Evolutionary conservation across 148 eudicot genomes (phyloP), one percentile per base, ranked within the genome.

Genomic region (Rhododendron simsii): DNA sequence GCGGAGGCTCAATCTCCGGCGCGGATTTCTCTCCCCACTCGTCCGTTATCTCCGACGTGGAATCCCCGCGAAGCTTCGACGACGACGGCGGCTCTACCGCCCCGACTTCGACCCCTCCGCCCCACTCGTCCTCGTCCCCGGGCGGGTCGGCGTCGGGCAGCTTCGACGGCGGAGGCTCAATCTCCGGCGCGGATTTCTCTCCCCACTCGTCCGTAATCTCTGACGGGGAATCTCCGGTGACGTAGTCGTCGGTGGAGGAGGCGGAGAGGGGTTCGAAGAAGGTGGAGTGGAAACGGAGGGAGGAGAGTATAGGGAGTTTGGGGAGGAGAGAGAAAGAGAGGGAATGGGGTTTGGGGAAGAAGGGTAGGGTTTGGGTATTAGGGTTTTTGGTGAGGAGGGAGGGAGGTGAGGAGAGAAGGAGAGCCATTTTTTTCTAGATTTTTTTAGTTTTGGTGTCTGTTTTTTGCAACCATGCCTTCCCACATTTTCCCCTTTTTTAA

Each of bases 1-100:
- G 30, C 37, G 92, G 91, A 20, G 92, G 91, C 30, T 94, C 94
- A 18, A 91, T 84, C 35, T 93, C 95, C 14, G 92, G 93, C 26
- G 84, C 89, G 26, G 92, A 44, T 26, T 88, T 94, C 83, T 93
- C 98, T 9, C 98, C 96, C 98, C 96, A 95, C 74, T 95, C 98
- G 83, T 95, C 95, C 18, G 87, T 81, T 33, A 83, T 15, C 14
- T 87, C 73, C 11, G 50, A 45, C 3, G 84, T 37, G 84, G 76
- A 41, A 33, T 37, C 26, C 50, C 83, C 48, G 61, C 6, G 45
- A 41, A 41, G 45, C 8, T 41, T 41, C 45, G 45, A 41, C 45
- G 45, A 20, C 61, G 7, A 87, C 81, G 26, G 16, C 13, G 87
- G 48, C 16, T 41, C 8, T 41, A 41, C 8, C 7, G 47, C 71